A percentile compares a stretch with the other conserved stretches of the same genome.
phyloP scores from a whole-genome alignment of 192 early-diverging fungal species.

The Linnemannia zychae region DNA sequence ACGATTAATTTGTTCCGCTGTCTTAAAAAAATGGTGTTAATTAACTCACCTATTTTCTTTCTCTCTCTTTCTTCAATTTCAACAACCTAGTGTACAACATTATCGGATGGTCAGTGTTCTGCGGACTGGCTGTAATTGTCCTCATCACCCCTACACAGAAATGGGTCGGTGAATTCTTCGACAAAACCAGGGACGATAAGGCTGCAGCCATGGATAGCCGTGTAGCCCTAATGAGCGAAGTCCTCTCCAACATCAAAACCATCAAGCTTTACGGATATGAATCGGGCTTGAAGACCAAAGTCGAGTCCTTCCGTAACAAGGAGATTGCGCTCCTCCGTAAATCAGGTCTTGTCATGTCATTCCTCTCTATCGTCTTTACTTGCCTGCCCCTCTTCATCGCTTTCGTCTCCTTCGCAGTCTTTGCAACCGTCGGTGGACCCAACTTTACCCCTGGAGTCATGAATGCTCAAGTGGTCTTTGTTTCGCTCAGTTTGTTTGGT shows the following conservation, averaged over 20 bases:
- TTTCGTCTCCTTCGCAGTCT: conserved; percentile 38
- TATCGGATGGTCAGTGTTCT: conserved; percentile 36
- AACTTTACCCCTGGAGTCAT: conserved; percentile 52
- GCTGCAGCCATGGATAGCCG: conserved; percentile 33
- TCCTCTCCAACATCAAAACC: conserved; percentile 39
- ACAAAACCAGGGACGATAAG: conserved; percentile 13
- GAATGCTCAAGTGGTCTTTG: conserved; percentile 82
- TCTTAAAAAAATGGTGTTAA: too few species aligned
- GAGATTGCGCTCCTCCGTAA: conserved; percentile 31
- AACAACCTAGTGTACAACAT: conserved; percentile 13
- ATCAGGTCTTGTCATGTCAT: conserved; percentile 12
- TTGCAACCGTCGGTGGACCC: conserved; percentile 34
- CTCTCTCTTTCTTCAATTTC: not conserved
- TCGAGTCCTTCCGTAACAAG: conserved; percentile 8
- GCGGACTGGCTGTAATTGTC: conserved; percentile 16
- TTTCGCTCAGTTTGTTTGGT: conserved; percentile 90
- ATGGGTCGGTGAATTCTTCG: conserved; percentile 22
- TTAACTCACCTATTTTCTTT: too few species aligned
- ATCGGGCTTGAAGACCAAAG: conserved; percentile 16
- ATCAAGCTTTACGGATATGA: conserved; percentile 48
- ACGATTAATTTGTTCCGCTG: too few species aligned
- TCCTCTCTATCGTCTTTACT: conserved; percentile 32
- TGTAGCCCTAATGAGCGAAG: conserved; percentile 31
- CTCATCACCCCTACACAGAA: conserved; percentile 29
- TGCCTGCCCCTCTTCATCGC: conserved; percentile 40